A percentile compares a stretch with the other conserved stretches of the same genome.
Evolutionary conservation across 2,329 filamentous ascomycete species (phyloP).

Genomic region (Thelonectria blattea): DNA sequence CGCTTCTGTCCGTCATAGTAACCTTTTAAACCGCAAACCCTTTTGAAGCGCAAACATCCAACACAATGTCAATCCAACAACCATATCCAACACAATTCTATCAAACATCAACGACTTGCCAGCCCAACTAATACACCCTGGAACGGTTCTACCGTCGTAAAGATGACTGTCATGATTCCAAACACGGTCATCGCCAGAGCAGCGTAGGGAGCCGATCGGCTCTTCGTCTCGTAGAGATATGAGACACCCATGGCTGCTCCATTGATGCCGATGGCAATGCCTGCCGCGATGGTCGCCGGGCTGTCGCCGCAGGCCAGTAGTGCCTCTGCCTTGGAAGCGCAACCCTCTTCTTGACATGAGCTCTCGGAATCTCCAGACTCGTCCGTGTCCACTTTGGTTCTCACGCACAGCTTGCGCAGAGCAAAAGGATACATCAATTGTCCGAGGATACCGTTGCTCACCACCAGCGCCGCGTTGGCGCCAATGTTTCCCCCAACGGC

Average conservation of each 20-base stretch:
- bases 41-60: neutral
- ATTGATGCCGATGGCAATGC: conserved; percentile 62
- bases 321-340: conserved; percentile 15
- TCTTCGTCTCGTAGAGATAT: conserved; percentile 60
- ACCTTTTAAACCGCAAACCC: neutral
- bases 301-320: conserved; percentile 37
- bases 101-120: conserved; percentile 35
- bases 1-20: neutral
- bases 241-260: conserved; percentile 66
- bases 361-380: conserved; percentile 5
- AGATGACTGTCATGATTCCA: conserved; percentile 61
- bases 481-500: conserved; percentile 53
- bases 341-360: conserved; percentile 2
- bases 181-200: conserved; percentile 64
- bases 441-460: conserved; percentile 56
- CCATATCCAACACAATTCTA: neutral
- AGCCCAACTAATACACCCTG: conserved; percentile 45
- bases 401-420: conserved; percentile 40
- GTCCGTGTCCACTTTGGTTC: neutral
- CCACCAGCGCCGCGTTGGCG: conserved; percentile 57
- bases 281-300: conserved; percentile 53
- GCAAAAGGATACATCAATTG: conserved; percentile 48
- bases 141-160: conserved; percentile 57
- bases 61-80: neutral
- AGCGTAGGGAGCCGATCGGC: conserved; percentile 60